Evolutionary conservation across 441 rosid species (phyloP).

Genomic region (Flueggea neowawraea): DNA sequence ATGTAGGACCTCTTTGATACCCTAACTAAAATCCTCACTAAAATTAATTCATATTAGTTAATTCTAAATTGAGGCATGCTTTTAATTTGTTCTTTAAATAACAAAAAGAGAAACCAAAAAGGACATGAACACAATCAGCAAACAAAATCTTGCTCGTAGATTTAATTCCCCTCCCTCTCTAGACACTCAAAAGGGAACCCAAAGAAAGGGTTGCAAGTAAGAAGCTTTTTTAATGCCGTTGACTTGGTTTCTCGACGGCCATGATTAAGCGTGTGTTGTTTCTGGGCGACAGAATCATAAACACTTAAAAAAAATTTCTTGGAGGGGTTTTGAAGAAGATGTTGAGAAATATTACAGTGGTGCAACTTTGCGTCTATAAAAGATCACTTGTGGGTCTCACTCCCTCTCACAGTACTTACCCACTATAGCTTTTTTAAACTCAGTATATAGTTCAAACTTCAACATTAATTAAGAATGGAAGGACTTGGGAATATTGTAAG

Average conservation of each 20-base stretch:
- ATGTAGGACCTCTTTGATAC: slow-evolving; percentile 10
- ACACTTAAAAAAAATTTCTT: slow-evolving; percentile 15
- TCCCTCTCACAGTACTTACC: slow-evolving; percentile 18
- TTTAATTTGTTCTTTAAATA: not conserved
- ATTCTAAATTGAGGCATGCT: slow-evolving; percentile 3
- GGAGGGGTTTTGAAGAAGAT: slow-evolving; percentile 17
- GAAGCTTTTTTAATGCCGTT: slow-evolving; percentile 44
- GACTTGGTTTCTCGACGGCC: slow-evolving; percentile 68
- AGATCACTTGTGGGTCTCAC: slow-evolving; percentile 13
- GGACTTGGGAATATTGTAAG: no score
- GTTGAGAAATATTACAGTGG: slow-evolving; percentile 2
- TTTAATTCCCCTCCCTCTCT: slow-evolving; percentile 35
- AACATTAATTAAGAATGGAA: no score
- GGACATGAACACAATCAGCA: slow-evolving; percentile 10
- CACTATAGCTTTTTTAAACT: slow-evolving; percentile 6
- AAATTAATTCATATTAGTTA: slow-evolving; percentile 15
- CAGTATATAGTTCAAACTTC: no score
- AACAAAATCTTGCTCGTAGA: slow-evolving; percentile 39
- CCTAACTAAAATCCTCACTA: not conserved
- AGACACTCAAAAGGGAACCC: slow-evolving; percentile 13
- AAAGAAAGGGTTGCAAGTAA: slow-evolving; percentile 15
- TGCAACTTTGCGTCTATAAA: slow-evolving; percentile 29
- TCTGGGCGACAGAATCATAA: slow-evolving; percentile 58
- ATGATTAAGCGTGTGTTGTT: slow-evolving; percentile 86
- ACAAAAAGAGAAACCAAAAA: not conserved